Evolutionary conservation across 768 basidiomycete species (phyloP).

Genomic region (Suillus cothurnatus): DNA sequence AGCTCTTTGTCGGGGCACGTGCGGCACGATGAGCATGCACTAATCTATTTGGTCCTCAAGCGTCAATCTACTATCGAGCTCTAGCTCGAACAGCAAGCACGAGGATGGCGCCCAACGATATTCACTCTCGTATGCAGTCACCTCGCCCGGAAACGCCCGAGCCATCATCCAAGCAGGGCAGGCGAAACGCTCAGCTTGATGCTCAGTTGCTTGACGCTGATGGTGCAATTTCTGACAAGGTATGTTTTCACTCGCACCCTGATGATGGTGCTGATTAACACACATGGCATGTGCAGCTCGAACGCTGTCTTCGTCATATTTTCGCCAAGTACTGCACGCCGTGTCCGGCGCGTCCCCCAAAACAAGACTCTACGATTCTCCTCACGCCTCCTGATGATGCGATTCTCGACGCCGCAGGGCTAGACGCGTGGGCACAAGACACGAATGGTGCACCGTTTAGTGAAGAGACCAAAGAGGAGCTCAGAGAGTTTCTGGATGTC

Average conservation of each 20-base stretch:
- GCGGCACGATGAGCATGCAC: slow-evolving; percentile 26
- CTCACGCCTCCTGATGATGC: slow-evolving; percentile 54
- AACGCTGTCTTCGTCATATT: slow-evolving; percentile 71
- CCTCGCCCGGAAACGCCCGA: slow-evolving; percentile 65
- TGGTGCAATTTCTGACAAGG: slow-evolving; percentile 67
- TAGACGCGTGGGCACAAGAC: slow-evolving; percentile 77
- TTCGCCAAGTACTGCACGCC: slow-evolving; percentile 79
- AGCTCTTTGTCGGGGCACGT: slow-evolving; percentile 1
- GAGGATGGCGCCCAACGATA: slow-evolving; percentile 6
- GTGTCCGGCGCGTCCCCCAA: slow-evolving; percentile 18
- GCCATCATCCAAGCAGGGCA: slow-evolving; percentile 59
- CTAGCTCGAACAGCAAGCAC: slow-evolving; percentile 7
- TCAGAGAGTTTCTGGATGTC: slow-evolving; percentile 74
- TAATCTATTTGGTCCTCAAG: slow-evolving; percentile 19
- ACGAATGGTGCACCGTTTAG: slow-evolving; percentile 85
- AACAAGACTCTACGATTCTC: slow-evolving; percentile 32
- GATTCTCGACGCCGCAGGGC: slow-evolving; percentile 56
- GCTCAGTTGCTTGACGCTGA: slow-evolving; percentile 71
- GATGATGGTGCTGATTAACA: not conserved
- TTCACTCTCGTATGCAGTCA: slow-evolving; percentile 38
- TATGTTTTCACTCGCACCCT: slow-evolving; percentile 24
- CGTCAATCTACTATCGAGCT: not conserved
- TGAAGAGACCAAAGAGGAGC: slow-evolving; percentile 75
- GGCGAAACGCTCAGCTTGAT: slow-evolving; percentile 50
- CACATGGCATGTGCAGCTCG: slow-evolving; percentile 47